Evolutionary conservation across 352 stramenopile species (phyloP).

Genomic region (Phytophthora melonis): DNA sequence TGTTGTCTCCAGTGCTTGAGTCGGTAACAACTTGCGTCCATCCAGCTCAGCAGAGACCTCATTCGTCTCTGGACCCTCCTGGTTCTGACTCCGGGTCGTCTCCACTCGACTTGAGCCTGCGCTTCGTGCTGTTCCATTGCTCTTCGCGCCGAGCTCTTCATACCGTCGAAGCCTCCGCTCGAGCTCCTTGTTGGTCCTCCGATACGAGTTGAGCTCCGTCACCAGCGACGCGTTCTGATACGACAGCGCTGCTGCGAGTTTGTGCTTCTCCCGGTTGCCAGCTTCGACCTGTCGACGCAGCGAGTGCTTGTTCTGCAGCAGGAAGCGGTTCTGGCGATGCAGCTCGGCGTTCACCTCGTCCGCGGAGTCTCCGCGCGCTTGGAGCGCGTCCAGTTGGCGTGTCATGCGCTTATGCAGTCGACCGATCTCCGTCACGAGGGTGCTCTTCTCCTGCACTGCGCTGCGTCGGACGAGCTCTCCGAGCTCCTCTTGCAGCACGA

Average conservation of each 20-base stretch:
- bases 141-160: conserved; percentile 22
- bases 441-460: conserved; percentile 69
- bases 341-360: conserved; percentile 77
- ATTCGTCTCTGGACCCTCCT: conserved; percentile 30
- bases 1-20: not conserved
- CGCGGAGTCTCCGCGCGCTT: conserved; percentile 55
- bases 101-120: conserved; percentile 7
- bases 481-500: conserved; percentile 72
- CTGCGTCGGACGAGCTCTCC: conserved; percentile 68
- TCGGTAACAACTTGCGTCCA: conserved; percentile 16
- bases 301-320: conserved; percentile 82
- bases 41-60: conserved; percentile 24
- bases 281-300: conserved; percentile 71
- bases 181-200: conserved; percentile 76
- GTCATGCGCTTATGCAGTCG: conserved; percentile 73
- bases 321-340: conserved; percentile 77
- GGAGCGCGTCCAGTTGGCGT: conserved; percentile 59
- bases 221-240: conserved; percentile 78
- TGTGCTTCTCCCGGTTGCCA: conserved; percentile 70
- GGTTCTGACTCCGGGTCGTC: not conserved
- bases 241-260: conserved; percentile 73
- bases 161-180: conserved; percentile 46
- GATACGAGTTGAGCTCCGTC: conserved; percentile 67
- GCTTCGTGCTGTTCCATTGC: conserved; percentile 7
- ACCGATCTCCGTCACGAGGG: conserved; percentile 66